Conservation (phyloP, 768 basidiomycete genomes). For the Astraeus odoratus region DNA sequence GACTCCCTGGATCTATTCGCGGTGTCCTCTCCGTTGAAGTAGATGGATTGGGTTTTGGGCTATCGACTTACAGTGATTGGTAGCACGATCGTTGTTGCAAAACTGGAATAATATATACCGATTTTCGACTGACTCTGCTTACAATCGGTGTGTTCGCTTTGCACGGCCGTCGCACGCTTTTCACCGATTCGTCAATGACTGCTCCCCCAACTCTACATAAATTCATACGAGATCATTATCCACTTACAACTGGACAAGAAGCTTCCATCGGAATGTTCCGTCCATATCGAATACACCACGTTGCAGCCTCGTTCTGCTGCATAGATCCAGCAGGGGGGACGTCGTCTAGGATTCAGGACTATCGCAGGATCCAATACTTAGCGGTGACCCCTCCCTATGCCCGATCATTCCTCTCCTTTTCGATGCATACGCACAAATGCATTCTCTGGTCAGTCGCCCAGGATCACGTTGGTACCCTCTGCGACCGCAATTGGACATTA, state of each 20-base stretch:
- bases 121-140: neutral
- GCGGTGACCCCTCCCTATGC: no score
- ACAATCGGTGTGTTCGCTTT: neutral
- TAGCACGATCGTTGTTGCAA: neutral
- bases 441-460: neutral
- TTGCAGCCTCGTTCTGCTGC: no score
- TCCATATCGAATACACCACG: no score
- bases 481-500: neutral
- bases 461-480: neutral
- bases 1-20: conserved; percentile 46
- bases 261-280: no score
- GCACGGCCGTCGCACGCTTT: neutral
- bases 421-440: no score
- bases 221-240: no score
- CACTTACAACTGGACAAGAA: no score
- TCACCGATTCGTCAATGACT: neutral
- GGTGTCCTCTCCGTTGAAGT: conserved; percentile 21
- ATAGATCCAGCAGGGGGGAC: no score
- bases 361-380: no score
- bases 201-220: no score
- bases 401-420: no score
- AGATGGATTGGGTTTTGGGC: neutral
- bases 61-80: neutral
- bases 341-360: no score
- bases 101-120: neutral